Percentiles rank a stretch among this genome's conserved stretches.
These are phyloP conservation scores for Tylopilus plumbeoviolaceoides DNA, from an alignment of 768 basidiomycete species.

Conservation along the genomic window DNA sequence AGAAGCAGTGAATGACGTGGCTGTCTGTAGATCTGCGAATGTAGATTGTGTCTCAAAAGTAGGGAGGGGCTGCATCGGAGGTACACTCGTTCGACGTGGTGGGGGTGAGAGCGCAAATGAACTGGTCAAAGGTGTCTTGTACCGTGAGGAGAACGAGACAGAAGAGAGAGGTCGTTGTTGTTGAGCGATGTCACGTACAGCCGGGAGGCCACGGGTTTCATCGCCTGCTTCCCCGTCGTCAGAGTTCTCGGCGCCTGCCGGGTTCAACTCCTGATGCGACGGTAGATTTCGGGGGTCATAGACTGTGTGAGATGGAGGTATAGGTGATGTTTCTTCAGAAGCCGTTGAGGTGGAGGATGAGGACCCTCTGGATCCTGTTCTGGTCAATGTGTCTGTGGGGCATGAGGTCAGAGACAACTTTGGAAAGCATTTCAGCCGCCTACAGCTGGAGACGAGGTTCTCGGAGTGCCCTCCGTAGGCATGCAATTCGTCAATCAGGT, in stretches of 20 bases:
- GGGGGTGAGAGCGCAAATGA: conserved; percentile 56
- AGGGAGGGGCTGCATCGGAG: conserved; percentile 69
- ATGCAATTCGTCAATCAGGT: conserved; percentile 73
- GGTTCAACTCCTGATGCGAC: conserved; percentile 12
- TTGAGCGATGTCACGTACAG: conserved; percentile 36
- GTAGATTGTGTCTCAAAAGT: conserved; percentile 70
- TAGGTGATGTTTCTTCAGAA: conserved; percentile 38
- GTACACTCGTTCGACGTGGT: conserved; percentile 40
- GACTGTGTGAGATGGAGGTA: conserved; percentile 15
- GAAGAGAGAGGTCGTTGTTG: conserved; percentile 67
- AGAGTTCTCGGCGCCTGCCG: conserved; percentile 34
- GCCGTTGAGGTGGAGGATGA: conserved; percentile 62
- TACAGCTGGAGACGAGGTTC: conserved; percentile 66
- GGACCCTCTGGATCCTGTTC: conserved; percentile 49
- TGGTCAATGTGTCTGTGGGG: conserved; percentile 31
- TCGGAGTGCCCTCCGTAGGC: conserved; percentile 68
- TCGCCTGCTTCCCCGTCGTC: conserved; percentile 50
- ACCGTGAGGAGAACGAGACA: conserved; percentile 57
- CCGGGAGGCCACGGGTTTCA: conserved; percentile 43
- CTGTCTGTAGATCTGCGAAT: conserved; percentile 48
- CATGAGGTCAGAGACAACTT: not conserved
- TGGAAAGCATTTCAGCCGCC: conserved; percentile 9
- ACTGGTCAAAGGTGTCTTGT: conserved; percentile 71
- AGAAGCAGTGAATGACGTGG: conserved; percentile 36
- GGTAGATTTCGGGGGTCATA: conserved; percentile 13